Evolutionary conservation across 2,329 filamentous ascomycete genomes (phyloP).

Genomic region (Dryadomyces quercivorus): DNA sequence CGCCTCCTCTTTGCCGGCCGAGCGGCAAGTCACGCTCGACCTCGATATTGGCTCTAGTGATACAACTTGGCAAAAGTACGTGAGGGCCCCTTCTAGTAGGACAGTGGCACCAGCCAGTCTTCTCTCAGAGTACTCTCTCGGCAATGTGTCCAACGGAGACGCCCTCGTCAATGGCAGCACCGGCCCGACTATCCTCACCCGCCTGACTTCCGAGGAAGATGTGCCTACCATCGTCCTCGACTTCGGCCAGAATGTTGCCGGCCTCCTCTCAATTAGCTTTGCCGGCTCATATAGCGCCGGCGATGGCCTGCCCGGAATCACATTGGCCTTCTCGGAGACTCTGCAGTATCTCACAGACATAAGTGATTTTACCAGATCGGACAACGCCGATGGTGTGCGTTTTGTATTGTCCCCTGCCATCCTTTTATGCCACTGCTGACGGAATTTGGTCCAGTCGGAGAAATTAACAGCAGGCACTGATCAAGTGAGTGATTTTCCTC

Average conservation of each 20-base stretch:
- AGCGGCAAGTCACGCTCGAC: background rate
- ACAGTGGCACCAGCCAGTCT: constrained; percentile 21
- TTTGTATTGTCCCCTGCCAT: no score
- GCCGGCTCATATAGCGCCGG: constrained; percentile 17
- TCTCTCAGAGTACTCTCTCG: constrained; percentile 17
- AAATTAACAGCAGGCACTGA: constrained; percentile 33
- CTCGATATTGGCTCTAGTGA: constrained; percentile 1
- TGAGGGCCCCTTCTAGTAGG: constrained; percentile 22
- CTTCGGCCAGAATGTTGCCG: constrained; percentile 35
- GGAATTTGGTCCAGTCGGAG: constrained; percentile 8
- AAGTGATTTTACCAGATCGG: constrained; percentile 36
- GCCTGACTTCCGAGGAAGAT: constrained; percentile 10
- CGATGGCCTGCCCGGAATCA: constrained; percentile 24
- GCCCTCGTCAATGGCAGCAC: constrained; percentile 18
- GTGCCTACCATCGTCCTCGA: constrained; percentile 32
- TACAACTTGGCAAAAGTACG: constrained; percentile 25
- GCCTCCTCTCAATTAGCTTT: constrained; percentile 30
- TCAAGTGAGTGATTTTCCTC: constrained; percentile 21
- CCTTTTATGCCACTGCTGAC: background rate
- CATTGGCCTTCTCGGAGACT: constrained; percentile 36
- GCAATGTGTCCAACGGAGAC: constrained; percentile 25
- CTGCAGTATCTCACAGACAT: constrained; percentile 28
- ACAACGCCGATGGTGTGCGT: constrained; percentile 16
- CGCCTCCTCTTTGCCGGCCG: background rate
- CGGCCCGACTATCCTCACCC: constrained; percentile 20